phyloP scores from a whole-genome alignment of 2,329 filamentous ascomycete species.

The Trichoderma hamatum region DNA sequence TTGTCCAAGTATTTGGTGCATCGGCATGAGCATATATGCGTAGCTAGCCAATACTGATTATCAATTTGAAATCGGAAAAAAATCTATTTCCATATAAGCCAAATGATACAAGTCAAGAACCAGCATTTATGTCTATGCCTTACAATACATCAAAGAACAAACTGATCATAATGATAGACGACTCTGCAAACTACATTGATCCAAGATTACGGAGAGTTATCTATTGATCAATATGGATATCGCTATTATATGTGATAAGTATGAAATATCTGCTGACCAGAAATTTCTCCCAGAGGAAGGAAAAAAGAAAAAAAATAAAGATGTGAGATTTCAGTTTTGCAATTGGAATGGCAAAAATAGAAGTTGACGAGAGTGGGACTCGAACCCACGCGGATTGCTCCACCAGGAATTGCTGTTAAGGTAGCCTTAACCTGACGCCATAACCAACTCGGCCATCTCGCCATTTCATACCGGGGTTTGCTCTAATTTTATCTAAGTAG shows the following conservation, averaged over 20 bases:
- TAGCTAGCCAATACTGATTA: background rate
- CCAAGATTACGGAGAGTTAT: background rate
- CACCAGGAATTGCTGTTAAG: conserved; percentile 30
- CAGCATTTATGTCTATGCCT: too few relatives aligned
- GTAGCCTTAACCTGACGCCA: conserved; percentile 30
- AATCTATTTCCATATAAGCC: background rate
- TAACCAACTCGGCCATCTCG: conserved; percentile 30
- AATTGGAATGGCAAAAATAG: background rate
- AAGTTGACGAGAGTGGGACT: conserved; percentile 30
- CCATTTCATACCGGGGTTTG: background rate
- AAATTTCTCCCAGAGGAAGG: background rate
- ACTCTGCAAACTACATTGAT: background rate
- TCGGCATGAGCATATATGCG: background rate
- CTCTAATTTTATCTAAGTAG: background rate
- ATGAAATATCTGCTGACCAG: background rate
- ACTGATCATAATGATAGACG: background rate
- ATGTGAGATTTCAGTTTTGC: background rate
- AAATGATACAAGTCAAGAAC: background rate
- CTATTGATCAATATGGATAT: background rate
- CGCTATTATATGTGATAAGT: background rate
- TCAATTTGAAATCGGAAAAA: too few relatives aligned
- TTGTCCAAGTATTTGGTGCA: background rate
- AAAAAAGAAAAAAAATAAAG: background rate
- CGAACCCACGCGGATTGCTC: conserved; percentile 31
- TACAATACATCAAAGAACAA: background rate